Base-by-base conservation (phyloP, 176 grass and related monocot species). In the Avena eriantha region DNA sequence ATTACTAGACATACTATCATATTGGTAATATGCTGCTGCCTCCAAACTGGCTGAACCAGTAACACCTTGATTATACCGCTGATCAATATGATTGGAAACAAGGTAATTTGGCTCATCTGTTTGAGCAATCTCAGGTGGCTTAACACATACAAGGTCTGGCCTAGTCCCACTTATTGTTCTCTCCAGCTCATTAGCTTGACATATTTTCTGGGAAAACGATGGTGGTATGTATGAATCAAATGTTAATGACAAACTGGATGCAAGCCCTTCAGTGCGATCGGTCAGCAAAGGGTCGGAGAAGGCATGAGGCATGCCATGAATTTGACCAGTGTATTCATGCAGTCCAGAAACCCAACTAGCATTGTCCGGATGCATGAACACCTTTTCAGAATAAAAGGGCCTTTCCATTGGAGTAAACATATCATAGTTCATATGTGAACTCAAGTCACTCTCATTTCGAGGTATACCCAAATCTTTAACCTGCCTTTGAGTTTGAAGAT, bases 261-360 rank as follows among this genome's bases (percentile, higher is more conserved):
- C 73, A 80, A 59, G 79, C 43, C 47, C 55, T 22, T 77, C 81
- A 72, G 36, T 59, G 26, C 31, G 68, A 71, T 83, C 87, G 43
- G 90, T 89, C 48, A 94, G 26, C 75, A 91, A 67, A 83, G 97
- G 89, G 80, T 96, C 89, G 2, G 97, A 96, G 22, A 76, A 94
- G 71, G 86, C 88, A 92, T 92, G 93, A 50, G 88, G 70, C 86
- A 94, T 90, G 61, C 87, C 80, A 69, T 81, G 71, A 89, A 74
- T 69, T 84, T 85, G 73, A 18, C 61, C 73, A 67, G 31, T 19
- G 69, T 71, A 81, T 39, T 87, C 93, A 69, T 88, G 79, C 31
- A 80, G 58, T 19, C 61, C 80, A 72, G 82, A 51, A 55, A 80
- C 57, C 83, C 46, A 55, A 66, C 64, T 69, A 76, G 66, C 63